Conservation (phyloP, 176 grass and related monocot genomes). For the Calamus simplicifolius region DNA sequence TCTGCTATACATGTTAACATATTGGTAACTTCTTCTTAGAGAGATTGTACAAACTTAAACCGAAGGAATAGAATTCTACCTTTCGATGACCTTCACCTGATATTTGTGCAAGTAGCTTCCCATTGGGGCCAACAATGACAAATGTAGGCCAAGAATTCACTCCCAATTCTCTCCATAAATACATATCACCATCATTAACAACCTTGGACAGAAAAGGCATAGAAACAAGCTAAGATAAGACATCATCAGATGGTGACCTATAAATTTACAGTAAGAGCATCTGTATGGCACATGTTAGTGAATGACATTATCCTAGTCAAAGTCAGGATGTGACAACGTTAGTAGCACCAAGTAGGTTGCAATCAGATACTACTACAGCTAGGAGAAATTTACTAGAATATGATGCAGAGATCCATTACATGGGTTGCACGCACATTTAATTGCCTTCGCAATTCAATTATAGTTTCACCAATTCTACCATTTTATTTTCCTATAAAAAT, state of each 20-base stretch:
- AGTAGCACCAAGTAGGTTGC: too few species aligned
- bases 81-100: conserved; percentile 88
- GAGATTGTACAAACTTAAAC: too few species aligned
- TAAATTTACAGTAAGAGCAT: background rate
- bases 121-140: conserved; percentile 81
- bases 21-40: background rate
- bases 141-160: conserved; percentile 95
- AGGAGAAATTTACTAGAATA: too few species aligned
- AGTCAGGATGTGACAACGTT: too few species aligned
- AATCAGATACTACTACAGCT: too few species aligned
- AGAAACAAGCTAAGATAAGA: conserved; percentile 11
- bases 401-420: too few species aligned
- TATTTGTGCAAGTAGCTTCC: conserved; percentile 79
- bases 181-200: conserved; percentile 92
- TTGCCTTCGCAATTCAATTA: too few species aligned
- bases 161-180: conserved; percentile 86
- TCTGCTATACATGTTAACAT: background rate
- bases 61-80: conserved; percentile 33
- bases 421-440: too few species aligned
- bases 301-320: too few species aligned
- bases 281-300: too few species aligned
- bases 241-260: conserved; percentile 8
- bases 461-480: too few species aligned
- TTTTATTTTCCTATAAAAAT: too few species aligned
- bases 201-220: conserved; percentile 46